A percentile compares a stretch with the other conserved stretches of the same genome.
phyloP scores from a whole-genome alignment of 1,139 yeast genomes.

The Candida neerlandica region DNA sequence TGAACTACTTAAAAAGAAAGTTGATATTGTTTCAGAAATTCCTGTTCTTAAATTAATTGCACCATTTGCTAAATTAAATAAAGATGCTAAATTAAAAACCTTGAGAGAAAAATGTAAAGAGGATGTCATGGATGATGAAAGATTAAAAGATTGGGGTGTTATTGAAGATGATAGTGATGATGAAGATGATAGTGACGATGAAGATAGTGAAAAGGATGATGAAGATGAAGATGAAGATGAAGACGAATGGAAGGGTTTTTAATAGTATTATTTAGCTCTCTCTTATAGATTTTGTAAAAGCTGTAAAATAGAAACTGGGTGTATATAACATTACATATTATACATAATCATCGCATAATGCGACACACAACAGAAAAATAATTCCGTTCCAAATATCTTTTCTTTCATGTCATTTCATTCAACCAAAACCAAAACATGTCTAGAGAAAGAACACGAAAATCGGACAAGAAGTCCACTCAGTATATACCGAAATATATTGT shows the following conservation, averaged over 20 bases:
- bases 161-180: conserved; percentile 30
- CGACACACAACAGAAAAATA: not conserved
- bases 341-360: not conserved
- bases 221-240: conserved; percentile 26
- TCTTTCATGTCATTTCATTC: not conserved
- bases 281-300: not conserved
- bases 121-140: conserved; percentile 66
- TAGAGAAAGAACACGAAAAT: conserved; percentile 3
- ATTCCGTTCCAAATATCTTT: not conserved
- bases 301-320: not conserved
- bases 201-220: conserved; percentile 18
- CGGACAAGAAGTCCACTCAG: conserved; percentile 19
- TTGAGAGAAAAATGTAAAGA: conserved; percentile 65
- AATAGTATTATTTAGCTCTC: conserved; percentile 3
- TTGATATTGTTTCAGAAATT: conserved; percentile 38
- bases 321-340: too few relatives aligned
- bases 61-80: conserved; percentile 59
- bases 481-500: conserved; percentile 36
- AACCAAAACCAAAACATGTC: not conserved
- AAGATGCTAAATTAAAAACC: conserved; percentile 58
- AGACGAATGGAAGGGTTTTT: conserved; percentile 37
- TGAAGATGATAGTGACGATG: conserved; percentile 21
- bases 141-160: conserved; percentile 70
- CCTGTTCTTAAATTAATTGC: conserved; percentile 59
- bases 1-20: conserved; percentile 26